phyloP scores from a whole-genome alignment of 768 basidiomycete genomes.

The Vishniacozyma victoriae region DNA sequence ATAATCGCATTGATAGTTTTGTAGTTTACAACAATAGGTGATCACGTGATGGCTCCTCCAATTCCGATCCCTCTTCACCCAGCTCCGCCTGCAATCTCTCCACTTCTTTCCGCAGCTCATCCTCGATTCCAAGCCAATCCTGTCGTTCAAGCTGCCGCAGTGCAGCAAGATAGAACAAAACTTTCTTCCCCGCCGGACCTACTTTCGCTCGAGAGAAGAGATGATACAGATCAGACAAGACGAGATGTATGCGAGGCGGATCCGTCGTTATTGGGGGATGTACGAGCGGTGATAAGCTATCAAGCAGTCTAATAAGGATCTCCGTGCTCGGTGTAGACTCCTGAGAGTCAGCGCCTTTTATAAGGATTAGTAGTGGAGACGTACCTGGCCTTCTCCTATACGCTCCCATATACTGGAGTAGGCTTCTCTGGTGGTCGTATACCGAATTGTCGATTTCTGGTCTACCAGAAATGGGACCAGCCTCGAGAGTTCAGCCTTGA shows the following conservation, averaged over 20 bases:
- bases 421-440: constrained; percentile 19
- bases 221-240: constrained; percentile 25
- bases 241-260: constrained; percentile 6
- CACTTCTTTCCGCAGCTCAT: constrained; percentile 21
- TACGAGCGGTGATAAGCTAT: constrained; percentile 6
- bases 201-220: constrained; percentile 5
- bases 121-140: constrained; percentile 29
- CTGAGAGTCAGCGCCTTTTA: not conserved
- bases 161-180: constrained; percentile 30
- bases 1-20: no score
- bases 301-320: constrained; percentile 17
- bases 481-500: constrained; percentile 10
- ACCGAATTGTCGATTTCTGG: constrained; percentile 31
- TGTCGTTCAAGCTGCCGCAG: constrained; percentile 13
- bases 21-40: no score
- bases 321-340: not conserved
- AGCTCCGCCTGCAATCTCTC: constrained; percentile 11
- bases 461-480: constrained; percentile 33
- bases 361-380: not conserved
- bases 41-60: no score
- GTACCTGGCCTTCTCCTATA: constrained; percentile 7
- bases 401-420: constrained; percentile 32
- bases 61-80: no score
- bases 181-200: constrained; percentile 18
- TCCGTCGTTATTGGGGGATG: constrained; percentile 29